Evolutionary conservation across 1,139 yeast genomes (phyloP).

Genomic region (Geotrichum carabidarum): DNA sequence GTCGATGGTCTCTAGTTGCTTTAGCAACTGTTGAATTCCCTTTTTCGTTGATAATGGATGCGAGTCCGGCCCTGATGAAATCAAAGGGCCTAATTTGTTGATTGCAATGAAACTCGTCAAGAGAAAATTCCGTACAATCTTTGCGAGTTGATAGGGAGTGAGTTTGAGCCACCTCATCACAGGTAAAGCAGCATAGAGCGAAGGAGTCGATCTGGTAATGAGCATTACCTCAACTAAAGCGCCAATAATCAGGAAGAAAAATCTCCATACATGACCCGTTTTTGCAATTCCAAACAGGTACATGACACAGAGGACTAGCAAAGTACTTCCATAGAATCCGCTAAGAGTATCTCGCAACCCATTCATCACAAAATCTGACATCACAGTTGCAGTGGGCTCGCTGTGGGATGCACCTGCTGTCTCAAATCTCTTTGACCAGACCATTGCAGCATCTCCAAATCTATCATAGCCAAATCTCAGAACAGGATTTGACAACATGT

Average conservation of each 20-base stretch:
- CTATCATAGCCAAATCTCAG: slow-evolving; percentile 36
- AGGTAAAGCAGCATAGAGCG: slow-evolving; percentile 16
- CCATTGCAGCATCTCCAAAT: slow-evolving; percentile 28
- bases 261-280: slow-evolving; percentile 30
- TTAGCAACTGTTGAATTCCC: slow-evolving; percentile 14
- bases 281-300: slow-evolving; percentile 25
- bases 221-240: slow-evolving; percentile 25
- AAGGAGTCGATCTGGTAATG: slow-evolving; percentile 24
- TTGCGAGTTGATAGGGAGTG: slow-evolving; percentile 25
- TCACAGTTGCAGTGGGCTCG: slow-evolving; percentile 10
- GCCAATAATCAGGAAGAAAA: slow-evolving; percentile 23
- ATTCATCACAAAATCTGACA: slow-evolving; percentile 10
- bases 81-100: slow-evolving; percentile 20
- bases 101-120: slow-evolving; percentile 19
- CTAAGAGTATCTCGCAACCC: slow-evolving; percentile 23
- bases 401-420: slow-evolving; percentile 11
- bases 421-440: slow-evolving; percentile 13
- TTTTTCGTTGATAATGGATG: slow-evolving; percentile 10
- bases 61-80: slow-evolving; percentile 6
- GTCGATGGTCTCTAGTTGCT: slow-evolving; percentile 16
- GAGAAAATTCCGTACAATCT: slow-evolving; percentile 21
- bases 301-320: slow-evolving; percentile 23
- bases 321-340: slow-evolving; percentile 25
- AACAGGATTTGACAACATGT: slow-evolving; percentile 29
- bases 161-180: slow-evolving; percentile 20